Base-by-base conservation (phyloP, 495 filamentous ascomycete species). In the Chlorociboria aeruginascens region DNA sequence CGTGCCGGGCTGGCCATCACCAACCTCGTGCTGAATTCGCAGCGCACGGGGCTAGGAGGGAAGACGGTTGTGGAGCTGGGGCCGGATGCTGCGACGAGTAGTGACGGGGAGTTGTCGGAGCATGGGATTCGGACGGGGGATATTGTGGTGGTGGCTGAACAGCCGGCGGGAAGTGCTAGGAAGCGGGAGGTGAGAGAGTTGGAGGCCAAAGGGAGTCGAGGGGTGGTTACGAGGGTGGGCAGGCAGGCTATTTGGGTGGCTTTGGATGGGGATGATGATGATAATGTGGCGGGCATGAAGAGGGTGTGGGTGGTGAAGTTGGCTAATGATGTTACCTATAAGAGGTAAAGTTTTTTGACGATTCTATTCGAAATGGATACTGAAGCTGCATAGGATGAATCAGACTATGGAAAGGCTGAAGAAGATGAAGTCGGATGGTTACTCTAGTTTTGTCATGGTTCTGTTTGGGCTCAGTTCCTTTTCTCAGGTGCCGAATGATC, bases 301-400 rank as follows among this genome's bases (percentile, higher is more conserved):
- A 63, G 71, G 42, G 58, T 81, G 31, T 81, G 77, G 79, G 56
- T 79, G 30, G 81, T 98, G 16, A 97, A 97, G 69, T 67, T 97
- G 58, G 88, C 92, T 12, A 95, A 97, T 65, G 93, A 97, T 67
- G 82, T 95, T 53, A 95, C 89, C 33, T 89, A 83, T 65, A 76
- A 83, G 66, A 72, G 88, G 82, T 86, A 68, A 25, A 41, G 46
- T 25, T 25, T 1, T 25, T 4, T 25, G 20, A 25, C 1, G 20
- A 4, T 11, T 29, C 8, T 36, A 30, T 48, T 16, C 40, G 25
- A 10, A 29, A 46, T 30, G 9, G 12, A 32, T 42, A 40, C n/a
- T 13, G 20, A 33, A 34, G 33, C 31, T 42, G 44, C 8, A 1
- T 45, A 60, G 87, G 56, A 95, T 99, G 85, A 89, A 83, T 49